Base-by-base conservation (phyloP, 257 asterid species). In the Verbena officinalis region DNA sequence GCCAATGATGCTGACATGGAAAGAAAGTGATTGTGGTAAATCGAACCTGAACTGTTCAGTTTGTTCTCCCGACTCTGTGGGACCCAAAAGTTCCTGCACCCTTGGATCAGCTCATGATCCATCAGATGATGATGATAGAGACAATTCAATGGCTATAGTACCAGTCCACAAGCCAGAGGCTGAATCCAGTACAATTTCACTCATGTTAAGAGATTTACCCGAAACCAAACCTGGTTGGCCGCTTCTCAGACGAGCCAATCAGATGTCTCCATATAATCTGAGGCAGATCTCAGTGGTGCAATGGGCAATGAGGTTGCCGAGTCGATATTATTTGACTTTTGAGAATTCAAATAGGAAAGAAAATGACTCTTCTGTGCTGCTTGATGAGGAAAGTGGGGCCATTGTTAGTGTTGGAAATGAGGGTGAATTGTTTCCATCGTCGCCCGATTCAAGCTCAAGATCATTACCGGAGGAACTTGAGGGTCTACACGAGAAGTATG, bases 181-280 rank as follows among this genome's bases (percentile, higher is more conserved):
- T 22, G 80, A 85, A 33, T 77, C 96, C 13, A 78, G 77, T 79
- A 83, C 86, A n/a, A 61, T 81, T 64, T 54, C 90, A 9, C 56
- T 75, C 45, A 58, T 82, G 78, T 66, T 83, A 34, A 85, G 53
- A 70, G 89, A 85, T 66, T 43, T 82, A 24, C 87, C 97, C 11
- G 98, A 87, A 67, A 60, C 67, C 43, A 83, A 79, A 69, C 96
- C 95, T n/a, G 98, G 98, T 48, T 93, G 97, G 98, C 97, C 98
- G 0, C 87, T 93, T 64, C 98, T 93, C 53, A 82, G 84, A 70
- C 86, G 80, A 40, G 77, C 87, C 17, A 82, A 77, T 62, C 63
- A 59, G 53, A 75, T 52, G 14, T 39, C 76, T 14, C 43, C 78
- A 4, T 52, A 65, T 53, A 73, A 76, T 7, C 68, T 62, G 65